A percentile compares a stretch with the other conserved stretches of the same genome.
These are phyloP conservation scores for Monsonia emarginata DNA, from an alignment of 441 rosid genomes.

Conservation along the genomic window DNA sequence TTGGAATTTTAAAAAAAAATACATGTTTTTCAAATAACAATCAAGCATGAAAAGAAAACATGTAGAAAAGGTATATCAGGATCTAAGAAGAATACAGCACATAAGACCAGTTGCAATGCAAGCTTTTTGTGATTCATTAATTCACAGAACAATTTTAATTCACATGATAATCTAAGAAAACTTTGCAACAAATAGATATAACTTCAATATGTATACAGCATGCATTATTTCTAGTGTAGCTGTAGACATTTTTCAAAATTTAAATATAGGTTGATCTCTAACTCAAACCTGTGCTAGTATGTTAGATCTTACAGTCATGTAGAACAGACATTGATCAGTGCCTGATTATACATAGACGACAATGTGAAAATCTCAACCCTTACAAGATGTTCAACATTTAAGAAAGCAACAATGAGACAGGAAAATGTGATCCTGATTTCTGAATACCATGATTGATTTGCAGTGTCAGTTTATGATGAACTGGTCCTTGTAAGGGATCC, in stretches of 20 bases:
- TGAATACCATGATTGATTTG: not conserved
- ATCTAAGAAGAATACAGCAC: not conserved
- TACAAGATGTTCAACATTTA: not conserved
- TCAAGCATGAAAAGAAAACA: not conserved
- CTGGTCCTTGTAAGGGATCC: not conserved
- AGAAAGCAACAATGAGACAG: not conserved
- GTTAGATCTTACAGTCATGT: not conserved
- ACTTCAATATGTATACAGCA: not conserved
- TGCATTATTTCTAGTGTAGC: not conserved
- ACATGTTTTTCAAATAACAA: not conserved
- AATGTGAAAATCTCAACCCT: not conserved
- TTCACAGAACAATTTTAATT: not conserved
- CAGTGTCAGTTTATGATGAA: not conserved
- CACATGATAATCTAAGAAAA: not conserved
- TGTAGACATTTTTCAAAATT: not conserved
- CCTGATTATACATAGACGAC: not conserved
- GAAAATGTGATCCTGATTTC: not conserved
- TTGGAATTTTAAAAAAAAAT: not conserved
- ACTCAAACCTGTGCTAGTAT: not conserved
- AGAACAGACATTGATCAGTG: not conserved
- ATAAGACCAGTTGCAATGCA: not conserved
- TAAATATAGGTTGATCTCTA: not conserved
- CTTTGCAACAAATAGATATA: not conserved
- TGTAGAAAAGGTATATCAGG: not conserved
- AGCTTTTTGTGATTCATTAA: not conserved